Percentiles rank a stretch among this genome's conserved stretches.
phyloP scores from a whole-genome alignment of 345 rosid species.

The Arabis hirsuta region DNA sequence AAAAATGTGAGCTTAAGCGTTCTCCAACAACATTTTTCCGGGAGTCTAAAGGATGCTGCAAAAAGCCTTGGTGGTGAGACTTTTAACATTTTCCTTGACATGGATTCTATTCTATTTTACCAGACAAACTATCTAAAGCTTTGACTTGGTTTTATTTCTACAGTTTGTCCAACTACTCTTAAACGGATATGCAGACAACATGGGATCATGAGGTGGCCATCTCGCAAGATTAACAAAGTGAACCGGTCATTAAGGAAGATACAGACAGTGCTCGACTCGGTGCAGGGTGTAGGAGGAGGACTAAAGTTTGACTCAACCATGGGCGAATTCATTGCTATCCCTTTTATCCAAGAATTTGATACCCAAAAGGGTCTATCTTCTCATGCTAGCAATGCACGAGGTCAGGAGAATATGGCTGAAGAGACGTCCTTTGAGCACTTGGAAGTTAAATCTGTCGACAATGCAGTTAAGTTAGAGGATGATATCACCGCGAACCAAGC shows the following conservation, averaged over 20 bases:
- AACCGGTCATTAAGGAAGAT: constrained; percentile 82
- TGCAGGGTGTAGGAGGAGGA: constrained; percentile 89
- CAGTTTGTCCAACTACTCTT: constrained; percentile 96
- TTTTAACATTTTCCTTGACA: neutral
- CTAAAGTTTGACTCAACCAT: constrained; percentile 72
- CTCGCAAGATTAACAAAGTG: constrained; percentile 94
- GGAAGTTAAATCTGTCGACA: constrained; percentile 46
- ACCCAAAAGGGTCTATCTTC: constrained; percentile 41
- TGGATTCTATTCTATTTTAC: neutral
- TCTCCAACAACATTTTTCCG: constrained; percentile 89
- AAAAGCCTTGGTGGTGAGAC: constrained; percentile 91
- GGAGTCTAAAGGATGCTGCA: constrained; percentile 96
- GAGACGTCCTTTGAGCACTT: constrained; percentile 31
- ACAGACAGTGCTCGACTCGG: constrained; percentile 87
- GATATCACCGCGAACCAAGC: constrained; percentile 45
- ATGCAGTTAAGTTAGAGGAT: constrained; percentile 61
- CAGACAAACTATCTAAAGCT: constrained; percentile 15
- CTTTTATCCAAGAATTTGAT: constrained; percentile 53
- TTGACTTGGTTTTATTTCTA: constrained; percentile 36
- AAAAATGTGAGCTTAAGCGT: constrained; percentile 85
- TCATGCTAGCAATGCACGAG: constrained; percentile 43
- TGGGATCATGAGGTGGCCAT: constrained; percentile 97
- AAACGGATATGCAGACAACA: constrained; percentile 98
- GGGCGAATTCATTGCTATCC: constrained; percentile 69
- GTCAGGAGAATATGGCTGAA: constrained; percentile 27